phyloP scores from a whole-genome alignment of 2,329 filamentous ascomycete genomes.

The Clonostachys byssicola region DNA sequence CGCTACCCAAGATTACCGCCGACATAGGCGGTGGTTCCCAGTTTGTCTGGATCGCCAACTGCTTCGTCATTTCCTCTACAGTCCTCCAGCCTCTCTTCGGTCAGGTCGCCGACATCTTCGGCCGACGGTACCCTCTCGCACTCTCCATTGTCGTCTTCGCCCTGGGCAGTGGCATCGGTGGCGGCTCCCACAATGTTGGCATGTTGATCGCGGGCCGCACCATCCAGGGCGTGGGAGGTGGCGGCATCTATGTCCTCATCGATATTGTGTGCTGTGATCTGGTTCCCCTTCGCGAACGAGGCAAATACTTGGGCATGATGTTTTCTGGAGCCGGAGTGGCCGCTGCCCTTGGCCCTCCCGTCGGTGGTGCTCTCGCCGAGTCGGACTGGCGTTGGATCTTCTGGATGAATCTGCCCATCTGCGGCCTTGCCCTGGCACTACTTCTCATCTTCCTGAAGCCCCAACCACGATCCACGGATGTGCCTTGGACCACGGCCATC shows the following conservation, averaged over 20 bases:
- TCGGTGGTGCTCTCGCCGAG: conserved; percentile 12
- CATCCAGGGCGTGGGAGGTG: conserved; percentile 42
- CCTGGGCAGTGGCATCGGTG: conserved; percentile 24
- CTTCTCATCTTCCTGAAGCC: too few relatives aligned
- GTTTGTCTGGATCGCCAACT: conserved; percentile 17
- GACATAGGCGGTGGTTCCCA: conserved; percentile 9
- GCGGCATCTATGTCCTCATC: conserved; percentile 25
- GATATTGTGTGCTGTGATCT: conserved; percentile 35
- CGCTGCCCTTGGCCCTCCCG: conserved; percentile 14
- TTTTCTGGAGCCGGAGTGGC: conserved; percentile 2
- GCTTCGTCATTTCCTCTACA: conserved; percentile 10
- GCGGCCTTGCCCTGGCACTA: conserved; percentile 10
- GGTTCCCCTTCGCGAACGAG: conserved; percentile 40
- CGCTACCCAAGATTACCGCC: conserved; percentile 15
- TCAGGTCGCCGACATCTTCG: conserved; percentile 15
- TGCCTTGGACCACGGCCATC: too few relatives aligned
- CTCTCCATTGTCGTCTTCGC: conserved; percentile 1
- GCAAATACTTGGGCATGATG: conserved; percentile 29
- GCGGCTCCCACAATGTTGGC: conserved; percentile 6
- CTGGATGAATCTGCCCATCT: conserved; percentile 27
- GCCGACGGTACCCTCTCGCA: conserved; percentile 10
- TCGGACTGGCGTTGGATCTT: conserved; percentile 17
- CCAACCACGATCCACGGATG: too few relatives aligned
- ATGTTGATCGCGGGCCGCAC: conserved; percentile 17
- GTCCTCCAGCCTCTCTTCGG: conserved; percentile 28